Evolutionary conservation across 1,139 yeast species (phyloP), one percentile per base, ranked within the genome.

Genomic region (Suhomyces wounanorum): DNA sequence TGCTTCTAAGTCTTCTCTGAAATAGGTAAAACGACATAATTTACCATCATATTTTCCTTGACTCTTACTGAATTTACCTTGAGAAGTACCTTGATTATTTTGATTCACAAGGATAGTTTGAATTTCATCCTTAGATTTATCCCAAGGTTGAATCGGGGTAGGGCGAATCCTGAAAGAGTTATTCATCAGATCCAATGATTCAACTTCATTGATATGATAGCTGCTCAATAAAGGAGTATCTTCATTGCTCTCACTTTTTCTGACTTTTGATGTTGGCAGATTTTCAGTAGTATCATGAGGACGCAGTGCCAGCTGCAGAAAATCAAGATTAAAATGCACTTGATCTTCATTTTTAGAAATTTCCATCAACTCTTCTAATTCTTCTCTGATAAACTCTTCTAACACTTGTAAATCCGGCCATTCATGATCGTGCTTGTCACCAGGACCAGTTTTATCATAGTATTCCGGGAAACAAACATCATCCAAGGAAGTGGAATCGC

Each of bases 371-470:
- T 75, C 82, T 59, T 72, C 81, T 40, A 69, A 72, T 67, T 92
- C 98, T 56, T 87, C 86, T 33, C 73, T 76, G 2, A 90, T 84
- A 65, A 85, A 92, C 57, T 90, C 96, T 56, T 85, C 85, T 55
- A 92, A 70, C 0, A 89, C 81, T 37, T 74, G 65, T 38, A 89
- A 72, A 63, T 94, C 97, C 0, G 98, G 98, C 98, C 97, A 92
- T 43, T 60, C 60, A 40, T 51, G 57, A 14, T 53, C 52, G 31
- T 52, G 55, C 26, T 63, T 61, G 41, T 56, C 59, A 37, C 63
- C 67, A 40, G 59, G 43, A 18, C 62, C 63, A 23, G 55, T 55
- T 17, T 63, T 64, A 41, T 69, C 76, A 54, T 73, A 72, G 58
- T 75, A 75, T 48, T 75, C 78, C 1, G 62, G 66, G 50, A 59